Percentiles rank a stretch among this genome's conserved stretches.
These are phyloP conservation scores for Stentor coeruleus DNA, from an alignment of 73 alveolate species.

Conservation along the genomic window DNA sequence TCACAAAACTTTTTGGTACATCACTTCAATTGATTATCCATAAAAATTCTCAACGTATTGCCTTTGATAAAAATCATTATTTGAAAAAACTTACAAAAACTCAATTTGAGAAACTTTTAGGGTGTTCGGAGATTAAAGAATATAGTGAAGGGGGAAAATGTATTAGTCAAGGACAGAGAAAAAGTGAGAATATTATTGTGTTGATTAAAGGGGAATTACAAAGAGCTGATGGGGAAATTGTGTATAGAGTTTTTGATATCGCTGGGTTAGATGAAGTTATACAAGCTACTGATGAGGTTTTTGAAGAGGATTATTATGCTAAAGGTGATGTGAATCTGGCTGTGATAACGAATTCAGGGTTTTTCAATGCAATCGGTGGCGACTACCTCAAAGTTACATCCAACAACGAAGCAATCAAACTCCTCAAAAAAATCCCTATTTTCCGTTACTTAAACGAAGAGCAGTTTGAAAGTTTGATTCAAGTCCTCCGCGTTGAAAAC, in stretches of 20 bases:
- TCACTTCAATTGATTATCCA: background rate
- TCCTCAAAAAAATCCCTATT: conserved; percentile 41
- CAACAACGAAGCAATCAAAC: conserved; percentile 37
- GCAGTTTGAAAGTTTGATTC: background rate
- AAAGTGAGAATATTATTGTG: background rate
- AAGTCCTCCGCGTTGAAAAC: background rate
- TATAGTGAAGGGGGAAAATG: background rate
- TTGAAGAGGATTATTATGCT: conserved; percentile 37
- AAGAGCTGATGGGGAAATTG: too few relatives aligned
- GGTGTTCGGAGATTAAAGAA: background rate
- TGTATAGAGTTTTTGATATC: too few relatives aligned
- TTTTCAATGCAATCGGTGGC: conserved; percentile 32
- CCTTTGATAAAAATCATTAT: background rate
- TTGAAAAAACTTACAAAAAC: background rate
- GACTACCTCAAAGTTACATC: conserved; percentile 18
- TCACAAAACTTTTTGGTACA: background rate
- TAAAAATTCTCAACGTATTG: conserved; percentile 1
- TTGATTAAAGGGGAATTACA: background rate
- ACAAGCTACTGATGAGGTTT: too few relatives aligned
- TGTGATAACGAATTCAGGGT: conserved; percentile 30
- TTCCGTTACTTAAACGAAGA: background rate
- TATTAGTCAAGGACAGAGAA: background rate
- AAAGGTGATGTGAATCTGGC: conserved; percentile 43
- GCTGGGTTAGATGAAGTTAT: too few relatives aligned
- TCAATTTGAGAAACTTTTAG: background rate